A percentile compares a stretch with the other conserved stretches of the same genome.
These are phyloP conservation scores for Tuber calosporum DNA, from an alignment of 495 filamentous ascomycete genomes.

Conservation along the genomic window DNA sequence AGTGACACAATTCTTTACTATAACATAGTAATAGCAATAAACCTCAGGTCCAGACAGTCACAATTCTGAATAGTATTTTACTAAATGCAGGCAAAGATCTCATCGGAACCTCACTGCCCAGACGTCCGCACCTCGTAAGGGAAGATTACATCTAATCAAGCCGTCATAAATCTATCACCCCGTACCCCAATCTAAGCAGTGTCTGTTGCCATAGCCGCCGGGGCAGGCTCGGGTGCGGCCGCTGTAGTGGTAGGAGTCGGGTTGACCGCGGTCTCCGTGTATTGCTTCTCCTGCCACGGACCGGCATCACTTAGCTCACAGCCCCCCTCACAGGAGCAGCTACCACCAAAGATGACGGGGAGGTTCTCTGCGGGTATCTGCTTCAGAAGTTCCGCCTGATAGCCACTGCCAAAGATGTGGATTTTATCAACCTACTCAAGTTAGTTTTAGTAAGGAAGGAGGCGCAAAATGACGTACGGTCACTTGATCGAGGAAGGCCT, in stretches of 20 bases:
- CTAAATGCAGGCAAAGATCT: neutral
- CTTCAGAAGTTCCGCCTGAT: constrained; percentile 68
- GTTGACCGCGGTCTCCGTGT: constrained; percentile 1
- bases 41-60: neutral
- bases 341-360: constrained; percentile 74
- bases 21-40: neutral
- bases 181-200: neutral
- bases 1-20: neutral
- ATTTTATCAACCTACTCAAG: constrained; percentile 75
- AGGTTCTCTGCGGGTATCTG: constrained; percentile 87
- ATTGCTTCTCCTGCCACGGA: constrained; percentile 79
- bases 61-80: constrained; percentile 5
- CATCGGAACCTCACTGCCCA: neutral
- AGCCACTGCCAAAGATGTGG: constrained; percentile 67
- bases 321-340: constrained; percentile 71
- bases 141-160: neutral
- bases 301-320: constrained; percentile 80
- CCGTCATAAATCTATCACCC: neutral
- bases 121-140: neutral
- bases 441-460: constrained; percentile 4
- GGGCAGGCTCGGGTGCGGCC: constrained; percentile 16
- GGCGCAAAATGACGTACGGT: constrained; percentile 45
- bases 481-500: constrained; percentile 89
- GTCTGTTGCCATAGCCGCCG: constrained; percentile 2
- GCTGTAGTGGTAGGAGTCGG: constrained; percentile 20